Evolutionary conservation across 768 basidiomycete species (phyloP).

Genomic region (Boletellus sp.): DNA sequence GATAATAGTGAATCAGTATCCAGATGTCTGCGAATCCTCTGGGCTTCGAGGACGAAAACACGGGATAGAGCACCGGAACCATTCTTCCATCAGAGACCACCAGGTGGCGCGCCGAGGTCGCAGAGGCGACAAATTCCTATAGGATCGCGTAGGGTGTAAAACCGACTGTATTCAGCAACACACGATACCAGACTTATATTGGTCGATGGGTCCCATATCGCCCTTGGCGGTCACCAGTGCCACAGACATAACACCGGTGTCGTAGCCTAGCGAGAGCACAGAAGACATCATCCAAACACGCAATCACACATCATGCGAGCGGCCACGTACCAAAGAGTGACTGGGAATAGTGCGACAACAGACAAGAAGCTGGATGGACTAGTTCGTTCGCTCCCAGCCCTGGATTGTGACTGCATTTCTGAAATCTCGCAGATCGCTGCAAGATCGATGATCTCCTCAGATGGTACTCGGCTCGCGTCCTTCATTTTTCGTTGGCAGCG

Average conservation of each 20-base stretch:
- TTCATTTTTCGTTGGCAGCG: constrained; percentile 1
- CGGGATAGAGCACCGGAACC: constrained; percentile 80
- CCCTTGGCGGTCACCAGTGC: constrained; percentile 70
- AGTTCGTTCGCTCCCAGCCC: constrained; percentile 62
- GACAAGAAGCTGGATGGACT: constrained; percentile 78
- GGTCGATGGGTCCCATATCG: constrained; percentile 60
- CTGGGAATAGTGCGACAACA: constrained; percentile 68
- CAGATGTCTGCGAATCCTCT: constrained; percentile 85
- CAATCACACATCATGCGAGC: too few species aligned
- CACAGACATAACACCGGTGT: constrained; percentile 78
- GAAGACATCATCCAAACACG: neutral
- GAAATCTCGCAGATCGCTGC: constrained; percentile 47
- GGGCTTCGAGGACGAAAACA: constrained; percentile 89
- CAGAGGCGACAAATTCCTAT: constrained; percentile 77
- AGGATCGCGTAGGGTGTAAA: neutral
- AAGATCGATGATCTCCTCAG: constrained; percentile 16
- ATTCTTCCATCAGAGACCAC: constrained; percentile 93
- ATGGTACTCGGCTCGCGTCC: neutral
- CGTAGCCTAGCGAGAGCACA: constrained; percentile 51
- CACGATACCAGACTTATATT: too few species aligned
- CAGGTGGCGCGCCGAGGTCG: constrained; percentile 75
- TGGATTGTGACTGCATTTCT: constrained; percentile 58
- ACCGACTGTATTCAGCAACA: too few species aligned
- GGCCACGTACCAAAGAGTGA: constrained; percentile 61
- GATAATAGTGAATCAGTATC: constrained; percentile 97